Base-by-base conservation (phyloP, 2,329 filamentous ascomycete species). In the Cryphonectria radicalis region DNA sequence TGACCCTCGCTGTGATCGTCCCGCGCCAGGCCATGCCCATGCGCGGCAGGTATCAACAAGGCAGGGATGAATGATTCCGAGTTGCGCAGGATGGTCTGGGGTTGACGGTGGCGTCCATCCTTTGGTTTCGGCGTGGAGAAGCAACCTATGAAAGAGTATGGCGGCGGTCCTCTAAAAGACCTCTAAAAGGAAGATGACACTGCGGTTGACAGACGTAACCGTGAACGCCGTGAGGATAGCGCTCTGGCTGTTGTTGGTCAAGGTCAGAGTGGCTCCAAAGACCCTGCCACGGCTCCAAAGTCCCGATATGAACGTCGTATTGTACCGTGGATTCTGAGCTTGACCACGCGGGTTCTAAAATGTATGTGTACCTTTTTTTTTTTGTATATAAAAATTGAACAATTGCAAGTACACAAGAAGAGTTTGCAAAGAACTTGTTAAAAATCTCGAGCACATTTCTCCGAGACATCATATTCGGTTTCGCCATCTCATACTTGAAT, bases 41-140 rank as follows among this genome's bases (percentile, higher is more conserved):
- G 17, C 59, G 60, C 3, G 50, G 6, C 3, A 67, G 53, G 53
- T 22, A 22, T 67, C 40, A 55, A 53, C 2, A 67, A 13, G 4
- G 53, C 46, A 1, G 63, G 53, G 7, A 1, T 8, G 0, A 64
- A 32, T 22, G 68, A 70, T 3, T 19, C 0, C 0, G 68, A 67
- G 32, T 70, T 70, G 7, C 68, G 63, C 6, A 70, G 43, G 1
- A 70, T 57, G 25, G 73, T 72, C 62, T 78, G 77, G 0, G 73
- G 73, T 60, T 78, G 78, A 35, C 79, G 77, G 59, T 79, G 73
- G 0, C 79, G 32, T 3, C 67, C 73, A 55, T 79, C 77, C 14
- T 73, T 73, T 3, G 76, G 70, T 2, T 60, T 46, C 2, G 62
- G 37, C 11, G 69, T 70, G 0, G 75, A 79, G 14, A 74, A 72